Conservation (phyloP, 129 eudicot genomes). For the Flaveria sonorensis region DNA sequence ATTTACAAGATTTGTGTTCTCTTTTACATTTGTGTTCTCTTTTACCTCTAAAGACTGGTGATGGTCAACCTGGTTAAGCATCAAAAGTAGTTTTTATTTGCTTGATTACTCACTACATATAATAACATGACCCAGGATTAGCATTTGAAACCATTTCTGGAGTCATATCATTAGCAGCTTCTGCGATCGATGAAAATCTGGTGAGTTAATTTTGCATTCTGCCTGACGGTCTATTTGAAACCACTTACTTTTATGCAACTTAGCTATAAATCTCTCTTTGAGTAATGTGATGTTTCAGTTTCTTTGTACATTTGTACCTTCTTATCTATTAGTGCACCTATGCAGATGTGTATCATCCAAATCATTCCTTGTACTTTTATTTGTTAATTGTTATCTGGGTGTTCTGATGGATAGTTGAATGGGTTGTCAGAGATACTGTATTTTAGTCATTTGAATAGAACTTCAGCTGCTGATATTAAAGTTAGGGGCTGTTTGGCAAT, state of each 20-base stretch:
- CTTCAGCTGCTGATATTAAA: constrained; percentile 6
- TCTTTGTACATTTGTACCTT: constrained; percentile 4
- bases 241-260: not conserved
- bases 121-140: constrained; percentile 55
- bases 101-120: constrained; percentile 13
- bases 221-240: constrained; percentile 7
- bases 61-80: not conserved
- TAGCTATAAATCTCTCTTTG: not conserved
- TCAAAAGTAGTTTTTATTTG: not conserved
- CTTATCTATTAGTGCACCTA: constrained; percentile 8
- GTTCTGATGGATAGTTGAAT: constrained; percentile 10
- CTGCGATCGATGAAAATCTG: constrained; percentile 61
- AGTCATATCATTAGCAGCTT: constrained; percentile 76
- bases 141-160: constrained; percentile 90
- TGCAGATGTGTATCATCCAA: not conserved
- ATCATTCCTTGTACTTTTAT: not conserved
- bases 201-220: constrained; percentile 43
- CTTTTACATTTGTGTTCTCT: not conserved
- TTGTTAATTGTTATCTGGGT: not conserved
- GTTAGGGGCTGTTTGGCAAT: no score
- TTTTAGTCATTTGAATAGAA: constrained; percentile 8
- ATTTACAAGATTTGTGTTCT: not conserved
- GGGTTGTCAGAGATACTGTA: not conserved
- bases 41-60: not conserved
- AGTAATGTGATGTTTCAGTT: not conserved